phyloP scores from a whole-genome alignment of 1,284 basidiomycete genomes.

The Marasmius oreades region DNA sequence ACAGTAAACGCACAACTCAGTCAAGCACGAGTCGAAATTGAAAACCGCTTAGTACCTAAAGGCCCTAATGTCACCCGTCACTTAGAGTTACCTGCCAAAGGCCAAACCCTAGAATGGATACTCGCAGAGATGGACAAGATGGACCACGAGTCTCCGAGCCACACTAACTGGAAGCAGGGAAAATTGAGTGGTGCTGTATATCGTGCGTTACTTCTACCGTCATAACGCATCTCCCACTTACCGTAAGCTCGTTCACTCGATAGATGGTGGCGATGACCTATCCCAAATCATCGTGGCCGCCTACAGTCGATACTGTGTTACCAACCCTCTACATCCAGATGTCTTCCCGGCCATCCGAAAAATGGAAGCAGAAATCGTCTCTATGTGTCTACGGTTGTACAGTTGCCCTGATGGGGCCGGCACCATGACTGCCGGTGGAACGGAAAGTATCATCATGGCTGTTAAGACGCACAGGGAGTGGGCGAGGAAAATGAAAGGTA shows the following conservation, averaged over 20 bases:
- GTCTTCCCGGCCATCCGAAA: constrained; percentile 93
- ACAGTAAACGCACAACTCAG: constrained; percentile 73
- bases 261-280: constrained; percentile 84
- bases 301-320: constrained; percentile 69
- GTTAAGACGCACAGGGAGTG: constrained; percentile 94
- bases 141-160: constrained; percentile 52
- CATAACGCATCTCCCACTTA: not conserved
- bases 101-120: constrained; percentile 76
- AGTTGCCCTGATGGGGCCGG: constrained; percentile 85
- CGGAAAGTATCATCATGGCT: constrained; percentile 94
- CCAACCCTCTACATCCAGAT: constrained; percentile 94
- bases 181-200: constrained; percentile 88
- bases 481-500: constrained; percentile 82
- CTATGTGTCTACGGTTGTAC: constrained; percentile 90
- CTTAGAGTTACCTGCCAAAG: constrained; percentile 63
- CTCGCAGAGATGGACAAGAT: constrained; percentile 75
- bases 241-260: constrained; percentile 5
- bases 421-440: constrained; percentile 92
- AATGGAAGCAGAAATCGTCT: constrained; percentile 97
- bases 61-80: constrained; percentile 60
- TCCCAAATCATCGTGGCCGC: constrained; percentile 69
- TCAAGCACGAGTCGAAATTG: constrained; percentile 62
- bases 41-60: constrained; percentile 65
- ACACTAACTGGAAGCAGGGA: constrained; percentile 65
- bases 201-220: constrained; percentile 47